Base-by-base conservation (phyloP, 2,329 filamentous ascomycete genomes). In the Clonostachys byssicola region DNA sequence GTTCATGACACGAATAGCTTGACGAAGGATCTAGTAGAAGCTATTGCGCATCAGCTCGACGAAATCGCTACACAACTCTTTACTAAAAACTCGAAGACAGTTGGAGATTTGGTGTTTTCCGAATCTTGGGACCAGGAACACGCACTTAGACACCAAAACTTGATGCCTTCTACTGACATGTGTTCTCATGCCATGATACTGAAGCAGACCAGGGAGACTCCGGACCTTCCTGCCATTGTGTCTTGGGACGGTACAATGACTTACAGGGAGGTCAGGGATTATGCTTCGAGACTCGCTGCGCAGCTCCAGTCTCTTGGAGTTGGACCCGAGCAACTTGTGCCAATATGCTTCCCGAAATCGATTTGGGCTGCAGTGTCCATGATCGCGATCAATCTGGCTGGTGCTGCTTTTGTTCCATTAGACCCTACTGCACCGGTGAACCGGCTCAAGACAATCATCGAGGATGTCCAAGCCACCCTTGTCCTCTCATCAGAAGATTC, bases 391-490 rank as follows among this genome's bases (percentile, higher is more conserved):
- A 52, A 61, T 35, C 59, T 60, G 43, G 47, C 58, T 0, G 63
- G 63, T 9, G 61, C 55, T 3, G 58, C 56, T 0, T 60, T 62
- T 34, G 58, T 60, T 2, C 57, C 58, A 17, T 47, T 66, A 13
- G 63, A 65, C 42, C 47, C 52, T 5, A 42, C 49, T 2, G 43
- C 51, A 18, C 55, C 54, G 23, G 23, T 30, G 23, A 30, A 30
- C 23, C 6, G 23, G 9, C 23, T 30, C 9, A 30, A 30, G 23
- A 30, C 23, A 3, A 45, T 49, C 12, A 13, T 47, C 18, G 30
- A 49, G 14, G 36, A 46, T 14, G 20, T 44, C n/a, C 20, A 45
- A 12, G 40, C 49, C 5, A 46, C 30, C n/a, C 23, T 51, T 16
- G 33, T 51, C 18, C 40, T 51, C 4, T 51, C 44, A 9, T 52